phyloP scores from a whole-genome alignment of 805 yeast genomes.

The Kodamaea neixiangensis region DNA sequence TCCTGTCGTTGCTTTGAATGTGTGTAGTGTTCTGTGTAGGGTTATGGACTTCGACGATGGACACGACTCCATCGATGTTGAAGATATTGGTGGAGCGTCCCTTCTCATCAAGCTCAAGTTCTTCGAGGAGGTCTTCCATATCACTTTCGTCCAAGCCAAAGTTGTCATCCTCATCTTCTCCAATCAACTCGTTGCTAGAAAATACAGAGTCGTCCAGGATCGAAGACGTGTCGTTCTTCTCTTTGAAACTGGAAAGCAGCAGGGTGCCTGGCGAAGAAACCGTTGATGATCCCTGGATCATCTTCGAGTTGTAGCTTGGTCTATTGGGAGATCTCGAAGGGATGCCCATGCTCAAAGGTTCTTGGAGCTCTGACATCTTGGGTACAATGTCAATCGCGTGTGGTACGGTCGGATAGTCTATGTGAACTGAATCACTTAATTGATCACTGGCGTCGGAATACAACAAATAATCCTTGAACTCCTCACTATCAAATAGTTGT shows the following conservation, averaged over 20 bases:
- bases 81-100: conserved; percentile 21
- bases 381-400: not conserved
- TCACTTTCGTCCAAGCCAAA: conserved; percentile 13
- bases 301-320: not conserved
- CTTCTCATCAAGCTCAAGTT: conserved; percentile 18
- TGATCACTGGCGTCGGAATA: conserved; percentile 1
- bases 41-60: conserved; percentile 18
- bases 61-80: conserved; percentile 27
- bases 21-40: conserved; percentile 6
- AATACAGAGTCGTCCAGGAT: conserved; percentile 17
- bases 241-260: conserved; percentile 23
- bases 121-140: conserved; percentile 22
- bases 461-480: conserved; percentile 9
- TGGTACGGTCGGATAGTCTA: not conserved
- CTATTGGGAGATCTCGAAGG: conserved; percentile 11
- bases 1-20: conserved; percentile 1
- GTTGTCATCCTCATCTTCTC: conserved; percentile 3
- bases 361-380: not conserved
- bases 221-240: conserved; percentile 16
- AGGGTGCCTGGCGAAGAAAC: conserved; percentile 15
- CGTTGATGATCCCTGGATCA: not conserved
- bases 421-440: not conserved
- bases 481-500: conserved; percentile 3
- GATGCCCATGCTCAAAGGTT: not conserved
- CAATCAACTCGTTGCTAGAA: conserved; percentile 9